phyloP scores from a whole-genome alignment of 2,329 filamentous ascomycete genomes.

The Beauveria bassiana region DNA sequence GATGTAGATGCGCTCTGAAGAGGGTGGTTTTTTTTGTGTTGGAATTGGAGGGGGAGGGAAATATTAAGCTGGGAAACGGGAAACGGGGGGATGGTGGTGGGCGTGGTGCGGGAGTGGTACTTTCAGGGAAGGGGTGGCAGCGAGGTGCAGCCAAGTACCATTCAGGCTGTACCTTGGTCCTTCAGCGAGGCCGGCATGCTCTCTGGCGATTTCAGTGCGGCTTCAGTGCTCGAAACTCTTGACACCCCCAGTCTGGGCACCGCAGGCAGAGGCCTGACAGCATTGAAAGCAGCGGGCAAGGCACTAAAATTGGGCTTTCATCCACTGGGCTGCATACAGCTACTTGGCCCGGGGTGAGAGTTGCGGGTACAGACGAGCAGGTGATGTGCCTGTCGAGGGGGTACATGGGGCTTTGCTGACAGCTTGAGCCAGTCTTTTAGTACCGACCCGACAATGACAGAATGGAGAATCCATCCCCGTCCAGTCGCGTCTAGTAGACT shows the following conservation, averaged over 20 bases:
- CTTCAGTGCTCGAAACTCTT: too few species aligned
- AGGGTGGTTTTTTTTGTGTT: conserved; percentile 3
- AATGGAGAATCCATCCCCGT: neutral
- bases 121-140: too few species aligned
- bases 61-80: conserved; percentile 7
- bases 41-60: conserved; percentile 10
- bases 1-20: conserved; percentile 8
- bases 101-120: neutral
- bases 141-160: too few species aligned
- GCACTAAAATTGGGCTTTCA: neutral
- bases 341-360: neutral
- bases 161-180: neutral
- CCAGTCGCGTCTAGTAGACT: too few species aligned
- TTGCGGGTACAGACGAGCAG: conserved; percentile 2
- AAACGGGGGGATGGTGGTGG: neutral
- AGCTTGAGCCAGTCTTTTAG: neutral
- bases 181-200: neutral
- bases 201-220: too few species aligned
- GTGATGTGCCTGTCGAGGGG: conserved; percentile 3
- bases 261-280: neutral
- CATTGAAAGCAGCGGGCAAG: neutral
- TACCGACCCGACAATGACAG: neutral
- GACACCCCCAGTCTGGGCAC: neutral
- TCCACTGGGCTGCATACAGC: neutral
- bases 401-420: conserved; percentile 7